Conservation (phyloP, 2,329 filamentous ascomycete genomes). For the Zymoseptoria tritici region DNA sequence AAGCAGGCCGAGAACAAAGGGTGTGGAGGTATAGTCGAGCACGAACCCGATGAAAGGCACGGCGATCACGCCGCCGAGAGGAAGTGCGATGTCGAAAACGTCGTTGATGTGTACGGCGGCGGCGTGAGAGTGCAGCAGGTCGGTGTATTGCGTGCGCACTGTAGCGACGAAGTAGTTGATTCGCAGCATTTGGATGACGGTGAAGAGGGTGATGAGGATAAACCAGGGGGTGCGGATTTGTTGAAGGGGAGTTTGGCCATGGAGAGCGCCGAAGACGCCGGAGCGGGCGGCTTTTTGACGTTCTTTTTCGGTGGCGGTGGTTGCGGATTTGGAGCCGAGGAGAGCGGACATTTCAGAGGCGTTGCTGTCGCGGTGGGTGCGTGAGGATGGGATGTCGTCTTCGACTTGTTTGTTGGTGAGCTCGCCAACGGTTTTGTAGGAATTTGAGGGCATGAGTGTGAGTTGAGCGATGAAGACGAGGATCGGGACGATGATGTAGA, state of each 20-base stretch:
- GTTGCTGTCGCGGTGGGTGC: slow-evolving; percentile 52
- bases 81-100: slow-evolving; percentile 80
- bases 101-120: slow-evolving; percentile 66
- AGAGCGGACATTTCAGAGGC: slow-evolving; percentile 66
- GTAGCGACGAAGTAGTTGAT: slow-evolving; percentile 95
- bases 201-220: slow-evolving; percentile 73
- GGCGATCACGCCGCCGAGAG: slow-evolving; percentile 72
- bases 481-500: slow-evolving; percentile 42
- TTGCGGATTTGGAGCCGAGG: slow-evolving; percentile 57
- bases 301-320: slow-evolving; percentile 57
- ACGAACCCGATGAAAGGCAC: slow-evolving; percentile 79
- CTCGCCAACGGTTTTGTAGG: slow-evolving; percentile 60
- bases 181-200: slow-evolving; percentile 48
- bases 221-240: slow-evolving; percentile 82
- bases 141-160: slow-evolving; percentile 71
- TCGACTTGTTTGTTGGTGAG: slow-evolving; percentile 65
- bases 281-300: slow-evolving; percentile 62
- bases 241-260: slow-evolving; percentile 59
- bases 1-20: slow-evolving; percentile 61
- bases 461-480: slow-evolving; percentile 38
- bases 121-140: slow-evolving; percentile 56
- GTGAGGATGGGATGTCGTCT: slow-evolving; percentile 24
- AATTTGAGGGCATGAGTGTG: slow-evolving; percentile 40
- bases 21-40: slow-evolving; percentile 68
- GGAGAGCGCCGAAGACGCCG: slow-evolving; percentile 82